Percentiles rank a stretch among this genome's conserved stretches.
phyloP scores from a whole-genome alignment of 2,329 filamentous ascomycete genomes.

The Epicoccum sorghinum region DNA sequence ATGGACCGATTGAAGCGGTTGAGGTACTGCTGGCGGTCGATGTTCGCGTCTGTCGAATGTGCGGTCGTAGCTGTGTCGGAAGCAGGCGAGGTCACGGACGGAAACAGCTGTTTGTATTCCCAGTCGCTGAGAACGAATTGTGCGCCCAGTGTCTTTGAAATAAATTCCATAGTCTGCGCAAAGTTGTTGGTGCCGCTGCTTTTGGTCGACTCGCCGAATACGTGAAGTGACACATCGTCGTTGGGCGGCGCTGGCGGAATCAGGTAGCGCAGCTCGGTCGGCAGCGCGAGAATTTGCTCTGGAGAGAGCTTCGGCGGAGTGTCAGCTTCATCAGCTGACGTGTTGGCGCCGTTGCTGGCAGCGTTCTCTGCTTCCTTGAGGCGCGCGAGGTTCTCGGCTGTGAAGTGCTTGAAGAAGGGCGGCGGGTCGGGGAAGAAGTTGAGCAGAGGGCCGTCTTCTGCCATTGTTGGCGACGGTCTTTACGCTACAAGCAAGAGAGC shows the following conservation, averaged over 20 bases:
- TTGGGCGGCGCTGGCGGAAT: slow-evolving; percentile 79
- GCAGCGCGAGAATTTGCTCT: slow-evolving; percentile 57
- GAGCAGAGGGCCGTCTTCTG: slow-evolving; percentile 28
- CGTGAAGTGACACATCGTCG: slow-evolving; percentile 69
- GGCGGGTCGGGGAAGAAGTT: slow-evolving; percentile 80
- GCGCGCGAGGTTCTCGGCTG: slow-evolving; percentile 71
- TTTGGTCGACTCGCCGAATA: slow-evolving; percentile 71
- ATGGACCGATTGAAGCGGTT: slow-evolving; percentile 83
- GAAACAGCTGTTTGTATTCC: slow-evolving; percentile 74
- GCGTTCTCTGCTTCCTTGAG: slow-evolving; percentile 58
- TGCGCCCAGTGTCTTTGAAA: slow-evolving; percentile 32
- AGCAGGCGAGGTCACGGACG: slow-evolving; percentile 26
- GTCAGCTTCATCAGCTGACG: slow-evolving; percentile 9
- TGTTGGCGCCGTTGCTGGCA: slow-evolving; percentile 20
- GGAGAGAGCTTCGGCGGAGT: slow-evolving; percentile 21
- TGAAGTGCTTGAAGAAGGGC: slow-evolving; percentile 89
- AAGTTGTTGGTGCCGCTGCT: slow-evolving; percentile 33
- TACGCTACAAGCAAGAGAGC: too few species aligned
- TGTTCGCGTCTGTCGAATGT: slow-evolving; percentile 52
- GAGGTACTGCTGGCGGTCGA: slow-evolving; percentile 65
- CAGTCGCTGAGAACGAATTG: slow-evolving; percentile 69
- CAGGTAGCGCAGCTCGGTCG: slow-evolving; percentile 75
- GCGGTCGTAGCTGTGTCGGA: slow-evolving; percentile 53
- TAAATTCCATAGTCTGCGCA: slow-evolving; percentile 31
- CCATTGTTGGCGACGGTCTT: slow-evolving; percentile 13